Base-by-base conservation (phyloP, 192 early-diverging fungal species). In the Lunasporangiospora selenospora region DNA sequence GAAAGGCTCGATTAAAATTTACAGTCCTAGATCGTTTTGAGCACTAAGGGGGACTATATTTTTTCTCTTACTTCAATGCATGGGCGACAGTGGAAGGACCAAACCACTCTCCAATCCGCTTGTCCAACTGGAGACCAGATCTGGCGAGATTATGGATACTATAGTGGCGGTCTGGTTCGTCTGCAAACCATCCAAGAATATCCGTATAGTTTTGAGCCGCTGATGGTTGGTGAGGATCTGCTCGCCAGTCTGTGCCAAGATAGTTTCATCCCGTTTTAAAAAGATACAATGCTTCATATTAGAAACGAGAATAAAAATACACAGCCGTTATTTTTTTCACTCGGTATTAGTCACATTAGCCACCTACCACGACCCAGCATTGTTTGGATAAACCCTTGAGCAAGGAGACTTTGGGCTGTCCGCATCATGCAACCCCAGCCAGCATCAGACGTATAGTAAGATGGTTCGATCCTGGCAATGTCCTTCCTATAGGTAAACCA, bases 361-460 rank as follows among this genome's bases (percentile, higher is more conserved):
- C n/a, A 50, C 19, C 33, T 67, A 76, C 75, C 75, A 40, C 76
- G 59, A 13, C 67, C 67, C 33, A 78, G 32, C 5, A 78, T 26
- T 6, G 62, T 48, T 40, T 60, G 60, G 8, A 78, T 46, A 53
- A 78, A 78, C 32, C 54, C 76, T 26, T 78, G 76, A 3, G 76
- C 76, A 4, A 78, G 40, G 13, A 78, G 51, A 73, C 76, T 78
- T 37, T 78, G 76, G 15, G 67, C 76, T 8, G 76, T 78, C 32
- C 76, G 51, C 59, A 73, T 69, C 76, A 78, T 78, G 23, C 76
- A 78, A 2, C 76, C 76, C 76, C 76, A 78, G 1, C 76, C 76
- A 19, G 76, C 66, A 45, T 78, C 76, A 12, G 60, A 64, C 0
- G 76, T 73, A 38, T 78, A 70, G 37, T 66, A 78, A 7, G 67